A percentile compares a stretch with the other conserved stretches of the same genome.
phyloP scores from a whole-genome alignment of 208 protist species.

The Wallacemonas sp. region DNA sequence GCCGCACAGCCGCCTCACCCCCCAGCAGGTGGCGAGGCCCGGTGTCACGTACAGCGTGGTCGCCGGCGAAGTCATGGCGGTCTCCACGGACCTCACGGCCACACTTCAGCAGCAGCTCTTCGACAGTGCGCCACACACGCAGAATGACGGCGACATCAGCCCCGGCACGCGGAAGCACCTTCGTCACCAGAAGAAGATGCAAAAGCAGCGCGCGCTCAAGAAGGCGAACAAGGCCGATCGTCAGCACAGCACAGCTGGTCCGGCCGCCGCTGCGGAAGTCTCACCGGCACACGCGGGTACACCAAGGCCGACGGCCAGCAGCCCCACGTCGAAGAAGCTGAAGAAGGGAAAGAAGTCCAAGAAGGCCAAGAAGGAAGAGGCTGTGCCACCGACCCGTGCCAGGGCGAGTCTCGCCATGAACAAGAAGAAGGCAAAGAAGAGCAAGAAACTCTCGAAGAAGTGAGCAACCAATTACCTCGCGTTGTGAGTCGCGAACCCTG shows the following conservation, averaged over 20 bases:
- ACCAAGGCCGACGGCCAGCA: too few relatives aligned
- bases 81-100: neutral
- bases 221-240: neutral
- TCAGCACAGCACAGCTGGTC: neutral
- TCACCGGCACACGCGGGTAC: too few relatives aligned
- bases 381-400: neutral
- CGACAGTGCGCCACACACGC: neutral
- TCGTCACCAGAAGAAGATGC: constrained; percentile 12
- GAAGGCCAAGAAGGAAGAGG: neutral
- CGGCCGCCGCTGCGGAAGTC: neutral
- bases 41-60: constrained; percentile 10
- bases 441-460: neutral
- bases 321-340: constrained; percentile 3
- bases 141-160: neutral
- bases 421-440: neutral
- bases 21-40: neutral
- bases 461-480: neutral
- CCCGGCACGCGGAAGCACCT: constrained; percentile 13
- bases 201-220: constrained; percentile 15
- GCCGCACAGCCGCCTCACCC: neutral
- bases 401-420: neutral
- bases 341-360: constrained; percentile 13
- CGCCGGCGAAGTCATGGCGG: constrained; percentile 9
- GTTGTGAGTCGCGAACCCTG: too few relatives aligned
- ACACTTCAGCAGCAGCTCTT: neutral